Evolutionary conservation across 148 eudicot species (phyloP).

Genomic region (Selenicereus undatus): DNA sequence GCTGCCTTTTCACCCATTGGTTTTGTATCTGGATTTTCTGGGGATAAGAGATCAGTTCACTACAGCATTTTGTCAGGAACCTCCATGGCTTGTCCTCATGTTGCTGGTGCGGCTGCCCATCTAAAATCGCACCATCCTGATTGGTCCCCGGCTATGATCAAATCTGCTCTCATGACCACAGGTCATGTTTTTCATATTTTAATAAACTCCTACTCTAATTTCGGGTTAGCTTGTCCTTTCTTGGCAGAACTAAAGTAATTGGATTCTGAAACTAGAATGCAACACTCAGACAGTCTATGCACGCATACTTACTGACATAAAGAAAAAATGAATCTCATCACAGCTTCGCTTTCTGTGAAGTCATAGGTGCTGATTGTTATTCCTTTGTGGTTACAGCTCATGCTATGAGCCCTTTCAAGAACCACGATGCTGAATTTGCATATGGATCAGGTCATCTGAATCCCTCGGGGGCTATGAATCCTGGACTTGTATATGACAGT

Average conservation of each 20-base stretch:
- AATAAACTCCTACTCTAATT: too few relatives aligned
- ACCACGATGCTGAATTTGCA: conserved; percentile 35
- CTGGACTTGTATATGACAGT: conserved; percentile 46
- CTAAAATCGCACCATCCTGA: conserved; percentile 40
- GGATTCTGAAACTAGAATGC: too few relatives aligned
- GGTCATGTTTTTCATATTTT: conserved; percentile 23
- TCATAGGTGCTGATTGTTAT: neutral
- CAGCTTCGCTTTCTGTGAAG: too few relatives aligned
- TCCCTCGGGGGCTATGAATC: conserved; percentile 34
- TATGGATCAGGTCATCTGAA: conserved; percentile 48
- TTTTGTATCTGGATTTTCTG: neutral
- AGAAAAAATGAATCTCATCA: too few relatives aligned
- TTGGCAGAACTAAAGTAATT: too few relatives aligned
- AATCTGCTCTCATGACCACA: conserved; percentile 59
- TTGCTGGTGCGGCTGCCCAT: conserved; percentile 45
- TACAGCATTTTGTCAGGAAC: conserved; percentile 43
- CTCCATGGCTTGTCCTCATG: conserved; percentile 60
- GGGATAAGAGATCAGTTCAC: conserved; percentile 14
- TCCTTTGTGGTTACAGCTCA: conserved; percentile 16
- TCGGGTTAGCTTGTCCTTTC: neutral
- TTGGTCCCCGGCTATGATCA: conserved; percentile 56
- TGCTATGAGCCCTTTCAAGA: conserved; percentile 25
- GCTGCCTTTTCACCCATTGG: conserved; percentile 50
- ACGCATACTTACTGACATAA: too few relatives aligned
- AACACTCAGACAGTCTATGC: too few relatives aligned